Evolutionary conservation across 1,284 basidiomycete species (phyloP), one percentile per base, ranked within the genome.

Genomic region (Leccinum subatratum): DNA sequence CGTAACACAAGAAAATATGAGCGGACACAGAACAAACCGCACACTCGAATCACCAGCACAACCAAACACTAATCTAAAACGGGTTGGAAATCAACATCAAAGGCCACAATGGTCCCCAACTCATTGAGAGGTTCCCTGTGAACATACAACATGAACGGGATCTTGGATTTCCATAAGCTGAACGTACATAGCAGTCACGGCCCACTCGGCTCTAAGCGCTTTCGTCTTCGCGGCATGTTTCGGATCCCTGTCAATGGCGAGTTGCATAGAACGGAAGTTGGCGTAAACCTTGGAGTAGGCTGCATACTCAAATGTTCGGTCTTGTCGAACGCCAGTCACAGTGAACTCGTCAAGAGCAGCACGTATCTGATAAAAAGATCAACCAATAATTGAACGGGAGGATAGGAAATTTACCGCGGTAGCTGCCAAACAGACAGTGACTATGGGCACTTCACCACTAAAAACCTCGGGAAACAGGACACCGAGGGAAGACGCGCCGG

Each of bases 211-310:
- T 51, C 48, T 51, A 7, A 61, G 39, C 14, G 42, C 37, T 28
- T 37, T 61, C 39, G 22, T 61, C 61, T 61, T 61, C 42, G 30
- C 61, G 11, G 30, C 61, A 61, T 61, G 61, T 20, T 61, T 61
- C 34, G n/a, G 30, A 18, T 45, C 20, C 18, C 16, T n/a, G 20
- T 61, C 20, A 22, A 61, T 61, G 30, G 32, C 22, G 8, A 39
- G 34, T 30, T 61, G 60, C 37, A 61, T 39, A 8, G 34, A 28
- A 20, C 12, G 39, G 34, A 61, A 61, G n/a, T n/a, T 45, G n/a
- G 34, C 39, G 20, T 39, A 61, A 61, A 61, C 25, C 22, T 61
- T 61, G 11, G 60, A 61, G 14, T 61, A 61, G 16, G n/a, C 60
- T 9, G n/a, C 12, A 18, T 61, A 61, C 22, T 61, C 22, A 28